Evolutionary conservation across 2,329 filamentous ascomycete species (phyloP).

Genomic region (Penicillium crustosum): DNA sequence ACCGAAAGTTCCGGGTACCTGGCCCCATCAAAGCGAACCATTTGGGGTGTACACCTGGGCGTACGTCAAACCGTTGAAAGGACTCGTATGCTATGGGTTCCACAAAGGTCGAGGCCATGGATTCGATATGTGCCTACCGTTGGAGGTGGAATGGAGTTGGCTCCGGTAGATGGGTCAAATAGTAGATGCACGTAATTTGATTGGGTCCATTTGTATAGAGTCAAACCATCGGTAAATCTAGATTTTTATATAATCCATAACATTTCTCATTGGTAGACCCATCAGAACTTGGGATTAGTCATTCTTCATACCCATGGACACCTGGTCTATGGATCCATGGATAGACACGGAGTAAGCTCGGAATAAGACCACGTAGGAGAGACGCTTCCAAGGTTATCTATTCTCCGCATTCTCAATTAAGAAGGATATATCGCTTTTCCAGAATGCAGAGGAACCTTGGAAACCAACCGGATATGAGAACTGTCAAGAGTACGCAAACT

Average conservation of each 20-base stretch:
- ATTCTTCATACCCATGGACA: neutral
- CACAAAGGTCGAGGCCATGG: constrained; percentile 6
- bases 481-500: neutral
- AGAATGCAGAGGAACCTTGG: too few relatives aligned
- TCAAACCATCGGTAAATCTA: neutral
- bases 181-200: neutral
- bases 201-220: neutral
- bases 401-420: constrained; percentile 1
- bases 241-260: neutral
- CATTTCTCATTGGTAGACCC: constrained; percentile 1
- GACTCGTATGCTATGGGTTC: neutral
- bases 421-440: neutral
- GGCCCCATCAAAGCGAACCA: neutral
- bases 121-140: neutral
- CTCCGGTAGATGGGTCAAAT: neutral
- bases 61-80: constrained; percentile 4
- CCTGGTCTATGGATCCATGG: neutral
- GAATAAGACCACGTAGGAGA: neutral
- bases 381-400: neutral
- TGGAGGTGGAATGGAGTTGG: neutral
- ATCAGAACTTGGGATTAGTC: neutral
- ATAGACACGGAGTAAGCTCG: neutral
- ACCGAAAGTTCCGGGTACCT: constrained; percentile 8
- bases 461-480: too few relatives aligned
- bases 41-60: neutral